Evolutionary conservation across 805 yeast species (phyloP).

Genomic region (Sungouiella blattae): DNA sequence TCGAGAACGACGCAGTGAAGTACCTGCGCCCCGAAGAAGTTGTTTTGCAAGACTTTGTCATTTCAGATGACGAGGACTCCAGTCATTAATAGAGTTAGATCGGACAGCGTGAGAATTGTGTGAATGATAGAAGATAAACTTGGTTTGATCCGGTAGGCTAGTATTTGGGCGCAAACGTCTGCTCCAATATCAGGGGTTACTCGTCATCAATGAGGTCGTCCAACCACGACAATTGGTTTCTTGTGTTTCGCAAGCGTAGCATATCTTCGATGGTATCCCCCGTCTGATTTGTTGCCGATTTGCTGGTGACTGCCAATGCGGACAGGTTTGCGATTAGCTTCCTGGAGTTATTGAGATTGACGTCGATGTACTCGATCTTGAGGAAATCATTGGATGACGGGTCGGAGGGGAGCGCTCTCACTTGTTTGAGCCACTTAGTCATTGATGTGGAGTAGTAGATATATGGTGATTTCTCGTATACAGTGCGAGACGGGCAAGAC

Average conservation of each 20-base stretch:
- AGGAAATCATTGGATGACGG: constrained; percentile 30
- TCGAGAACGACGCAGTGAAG: constrained; percentile 11
- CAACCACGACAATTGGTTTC: constrained; percentile 12
- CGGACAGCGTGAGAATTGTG: too few relatives aligned
- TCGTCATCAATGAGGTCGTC: constrained; percentile 5
- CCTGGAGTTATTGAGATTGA: constrained; percentile 35
- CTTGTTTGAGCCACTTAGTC: constrained; percentile 23
- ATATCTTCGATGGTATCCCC: constrained; percentile 6
- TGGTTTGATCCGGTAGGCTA: too few relatives aligned
- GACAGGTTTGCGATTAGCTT: constrained; percentile 24
- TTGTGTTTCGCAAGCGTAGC: constrained; percentile 5
- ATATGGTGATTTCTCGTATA: too few relatives aligned
- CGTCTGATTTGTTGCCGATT: constrained; percentile 1
- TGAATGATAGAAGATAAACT: too few relatives aligned
- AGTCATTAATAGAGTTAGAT: too few relatives aligned
- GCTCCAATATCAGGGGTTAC: too few relatives aligned
- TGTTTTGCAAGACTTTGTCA: constrained; percentile 14
- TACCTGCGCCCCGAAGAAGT: constrained; percentile 14
- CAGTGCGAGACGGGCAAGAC: too few relatives aligned
- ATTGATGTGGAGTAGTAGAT: constrained; percentile 5
- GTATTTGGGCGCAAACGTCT: too few relatives aligned
- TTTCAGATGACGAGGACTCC: constrained; percentile 14
- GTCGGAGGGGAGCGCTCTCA: constrained; percentile 33
- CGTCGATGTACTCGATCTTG: constrained; percentile 35
- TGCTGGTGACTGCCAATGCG: constrained; percentile 8